Evolutionary conservation across 306 rosid species (phyloP).

Genomic region (Dryas drummondii): DNA sequence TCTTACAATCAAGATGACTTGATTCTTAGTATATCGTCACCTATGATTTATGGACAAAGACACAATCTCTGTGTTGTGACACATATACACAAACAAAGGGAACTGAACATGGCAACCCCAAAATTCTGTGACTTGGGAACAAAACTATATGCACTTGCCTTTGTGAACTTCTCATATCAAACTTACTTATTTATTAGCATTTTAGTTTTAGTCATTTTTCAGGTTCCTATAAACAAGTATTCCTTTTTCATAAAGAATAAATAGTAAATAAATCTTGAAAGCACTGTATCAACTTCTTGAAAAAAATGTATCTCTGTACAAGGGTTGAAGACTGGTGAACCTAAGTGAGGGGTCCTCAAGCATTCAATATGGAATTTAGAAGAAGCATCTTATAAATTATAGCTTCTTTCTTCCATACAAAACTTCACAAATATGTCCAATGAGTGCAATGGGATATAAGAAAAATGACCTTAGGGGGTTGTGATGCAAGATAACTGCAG

Average conservation of each 20-base stretch:
- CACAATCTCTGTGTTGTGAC: neutral
- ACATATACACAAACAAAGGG: neutral
- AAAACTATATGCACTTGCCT: neutral
- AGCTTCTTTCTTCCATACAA: neutral
- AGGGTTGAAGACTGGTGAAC: neutral
- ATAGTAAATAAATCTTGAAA: neutral
- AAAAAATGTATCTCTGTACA: neutral
- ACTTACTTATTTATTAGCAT: neutral
- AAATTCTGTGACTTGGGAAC: neutral
- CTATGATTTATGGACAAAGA: neutral
- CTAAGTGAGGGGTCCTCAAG: neutral
- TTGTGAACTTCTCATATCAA: neutral
- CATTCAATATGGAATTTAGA: neutral
- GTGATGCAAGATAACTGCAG: neutral
- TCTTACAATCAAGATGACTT: neutral
- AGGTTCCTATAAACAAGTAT: neutral
- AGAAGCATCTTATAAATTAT: neutral
- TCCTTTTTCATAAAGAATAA: neutral
- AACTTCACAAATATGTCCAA: neutral
- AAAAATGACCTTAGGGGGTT: neutral
- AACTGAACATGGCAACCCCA: neutral
- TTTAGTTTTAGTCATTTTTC: neutral
- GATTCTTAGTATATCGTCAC: neutral
- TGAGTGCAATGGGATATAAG: neutral
- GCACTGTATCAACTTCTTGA: neutral